These are phyloP conservation scores for Fusarium neocosmosporiellum DNA, from an alignment of 2,329 filamentous ascomycete genomes.

Conservation along the genomic window DNA sequence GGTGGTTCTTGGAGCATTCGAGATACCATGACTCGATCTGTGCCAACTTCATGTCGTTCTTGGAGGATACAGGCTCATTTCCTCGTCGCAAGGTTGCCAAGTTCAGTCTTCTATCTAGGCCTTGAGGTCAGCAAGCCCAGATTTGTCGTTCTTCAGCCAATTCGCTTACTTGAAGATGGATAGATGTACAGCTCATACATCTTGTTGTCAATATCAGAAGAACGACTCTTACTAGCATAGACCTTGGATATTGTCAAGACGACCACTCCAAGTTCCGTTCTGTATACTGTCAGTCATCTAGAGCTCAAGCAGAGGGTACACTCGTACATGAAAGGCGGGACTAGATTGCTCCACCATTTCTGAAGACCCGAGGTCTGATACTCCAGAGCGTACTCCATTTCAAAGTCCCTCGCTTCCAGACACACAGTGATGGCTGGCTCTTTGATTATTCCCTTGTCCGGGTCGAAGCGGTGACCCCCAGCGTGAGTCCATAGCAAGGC, in stretches of 20 bases:
- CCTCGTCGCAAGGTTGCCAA: not conserved
- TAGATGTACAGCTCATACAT: constrained; percentile 11
- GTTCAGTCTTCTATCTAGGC: not conserved
- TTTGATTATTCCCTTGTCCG: not conserved
- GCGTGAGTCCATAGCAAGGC: not conserved
- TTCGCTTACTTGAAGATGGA: constrained; percentile 10
- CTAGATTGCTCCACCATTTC: not conserved
- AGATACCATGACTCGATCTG: not conserved
- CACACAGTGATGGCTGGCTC: not conserved
- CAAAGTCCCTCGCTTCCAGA: not conserved
- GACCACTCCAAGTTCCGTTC: not conserved
- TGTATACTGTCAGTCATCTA: not conserved
- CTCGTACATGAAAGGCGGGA: not conserved
- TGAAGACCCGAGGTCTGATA: not conserved
- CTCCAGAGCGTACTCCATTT: not conserved
- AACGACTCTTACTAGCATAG: not conserved
- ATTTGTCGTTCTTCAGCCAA: not conserved
- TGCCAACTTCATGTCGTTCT: not conserved
- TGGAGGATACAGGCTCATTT: constrained; percentile 7
- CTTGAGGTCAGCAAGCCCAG: not conserved
- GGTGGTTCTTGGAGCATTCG: not conserved
- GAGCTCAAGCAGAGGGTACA: not conserved
- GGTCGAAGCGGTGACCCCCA: not conserved
- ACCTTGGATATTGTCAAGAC: not conserved
- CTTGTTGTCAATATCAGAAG: not conserved